Evolutionary conservation across 2,329 filamentous ascomycete genomes (phyloP), one percentile per base, ranked within the genome.

Genomic region (Cytospora mali): DNA sequence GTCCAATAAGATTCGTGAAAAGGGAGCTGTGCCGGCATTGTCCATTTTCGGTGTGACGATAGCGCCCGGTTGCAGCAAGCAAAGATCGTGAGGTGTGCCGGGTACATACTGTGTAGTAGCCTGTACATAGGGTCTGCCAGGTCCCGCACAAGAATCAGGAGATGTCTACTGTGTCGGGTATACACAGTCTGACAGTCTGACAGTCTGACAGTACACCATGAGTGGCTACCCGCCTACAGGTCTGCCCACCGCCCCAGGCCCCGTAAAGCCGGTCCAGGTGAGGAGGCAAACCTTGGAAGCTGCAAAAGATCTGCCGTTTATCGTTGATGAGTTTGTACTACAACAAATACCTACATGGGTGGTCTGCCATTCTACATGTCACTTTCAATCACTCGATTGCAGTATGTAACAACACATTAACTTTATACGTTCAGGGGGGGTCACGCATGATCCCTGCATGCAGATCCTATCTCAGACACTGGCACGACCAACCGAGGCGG

Each of bases 11-110:
- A 48, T 3, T 23, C 23, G 10, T 23, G 4, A 6, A 46, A 46
- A 46, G 42, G 42, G 42, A 46, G 18, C n/a, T 46, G 23, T 23
- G 21, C 7, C n/a, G 42, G 42, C 42, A 23, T 46, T 13, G 42
- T 23, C n/a, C 42, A 46, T 11, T 23, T 21, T 46, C 21, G 42
- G 58, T 55, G 58, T 48, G 58, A 55, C 58, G 33, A 33, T 50
- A 46, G 42, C 23, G 23, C n/a, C 42, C n/a, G 42, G 35, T 14
- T 49, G 58, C 53, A 51, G 49, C 50, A 50, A n/a, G 35, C 35
- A 53, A 48, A 48, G 57, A 60, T 60, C 57, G 50, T 60, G n/a
- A 39, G 29, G 46, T 53, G 57, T 48, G 50, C 57, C 27, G 46
- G 48, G 31, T 59, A 31, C 33, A 49, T 48, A 28, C 33, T 59